phyloP scores from a whole-genome alignment of 306 rosid genomes.

The Astragalus glycyphyllos region DNA sequence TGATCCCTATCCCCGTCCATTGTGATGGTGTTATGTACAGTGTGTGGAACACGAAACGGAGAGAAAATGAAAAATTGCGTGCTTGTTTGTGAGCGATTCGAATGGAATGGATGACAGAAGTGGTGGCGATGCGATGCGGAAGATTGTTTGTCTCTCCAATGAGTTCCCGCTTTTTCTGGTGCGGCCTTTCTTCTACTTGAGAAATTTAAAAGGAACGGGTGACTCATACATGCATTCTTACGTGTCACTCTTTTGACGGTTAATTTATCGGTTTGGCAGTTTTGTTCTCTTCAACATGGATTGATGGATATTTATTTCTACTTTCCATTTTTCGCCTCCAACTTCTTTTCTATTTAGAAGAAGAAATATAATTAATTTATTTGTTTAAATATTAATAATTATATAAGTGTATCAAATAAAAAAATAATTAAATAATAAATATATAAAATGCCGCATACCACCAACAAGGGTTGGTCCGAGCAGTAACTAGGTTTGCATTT shows the following conservation, averaged over 20 bases:
- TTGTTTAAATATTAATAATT: too few species aligned
- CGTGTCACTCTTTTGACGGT: constrained; percentile 58
- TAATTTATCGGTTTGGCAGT: constrained; percentile 46
- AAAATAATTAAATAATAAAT: too few species aligned
- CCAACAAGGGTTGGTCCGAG: too few species aligned
- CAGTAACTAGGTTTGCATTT: too few species aligned
- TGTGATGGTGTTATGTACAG: neutral
- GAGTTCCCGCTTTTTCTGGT: constrained; percentile 50
- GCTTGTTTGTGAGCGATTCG: neutral
- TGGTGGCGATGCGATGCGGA: neutral
- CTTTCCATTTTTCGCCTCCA: too few species aligned
- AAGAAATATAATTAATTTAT: too few species aligned
- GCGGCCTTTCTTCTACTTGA: neutral
- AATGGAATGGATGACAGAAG: too few species aligned
- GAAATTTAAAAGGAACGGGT: neutral
- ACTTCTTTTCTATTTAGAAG: too few species aligned
- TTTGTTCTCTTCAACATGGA: neutral
- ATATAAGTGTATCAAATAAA: too few species aligned
- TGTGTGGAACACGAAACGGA: neutral
- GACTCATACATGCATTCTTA: constrained; percentile 25
- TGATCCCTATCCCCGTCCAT: neutral
- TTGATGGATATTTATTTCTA: too few species aligned
- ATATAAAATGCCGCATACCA: too few species aligned
- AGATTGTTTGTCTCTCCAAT: neutral
- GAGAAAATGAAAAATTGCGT: neutral